A percentile compares a stretch with the other conserved stretches of the same genome.
phyloP scores from a whole-genome alignment of 2,329 filamentous ascomycete genomes.

The Aspergillus quadricinctus region DNA sequence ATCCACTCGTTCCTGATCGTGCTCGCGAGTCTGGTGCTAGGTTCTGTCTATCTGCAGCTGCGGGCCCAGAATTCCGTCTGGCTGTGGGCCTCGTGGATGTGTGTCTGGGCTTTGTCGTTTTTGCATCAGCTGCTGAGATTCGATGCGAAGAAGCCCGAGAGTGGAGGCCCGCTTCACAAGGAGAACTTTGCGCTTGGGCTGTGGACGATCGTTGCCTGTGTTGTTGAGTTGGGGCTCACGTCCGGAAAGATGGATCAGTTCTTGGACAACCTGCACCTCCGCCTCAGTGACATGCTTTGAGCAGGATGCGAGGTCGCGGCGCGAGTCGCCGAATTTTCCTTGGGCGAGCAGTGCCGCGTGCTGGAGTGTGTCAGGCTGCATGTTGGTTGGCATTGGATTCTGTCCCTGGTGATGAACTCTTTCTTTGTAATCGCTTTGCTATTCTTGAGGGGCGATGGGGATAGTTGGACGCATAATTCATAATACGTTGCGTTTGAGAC shows the following conservation, averaged over 20 bases:
- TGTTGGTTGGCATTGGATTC: background rate
- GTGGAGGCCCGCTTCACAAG: conserved; percentile 1
- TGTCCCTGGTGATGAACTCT: background rate
- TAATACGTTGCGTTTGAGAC: background rate
- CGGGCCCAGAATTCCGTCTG: background rate
- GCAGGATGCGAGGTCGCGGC: background rate
- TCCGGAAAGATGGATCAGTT: conserved; percentile 58
- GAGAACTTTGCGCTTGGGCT: conserved; percentile 4
- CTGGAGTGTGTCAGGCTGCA: background rate
- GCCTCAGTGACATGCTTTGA: background rate
- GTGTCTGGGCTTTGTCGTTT: conserved; percentile 3
- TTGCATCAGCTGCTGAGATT: conserved; percentile 3
- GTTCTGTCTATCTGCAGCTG: background rate
- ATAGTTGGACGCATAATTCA: background rate
- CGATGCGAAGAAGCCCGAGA: conserved; percentile 3
- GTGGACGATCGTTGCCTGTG: conserved; percentile 5
- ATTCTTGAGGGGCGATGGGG: background rate
- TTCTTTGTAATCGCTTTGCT: no score
- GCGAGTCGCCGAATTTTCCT: background rate
- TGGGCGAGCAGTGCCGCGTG: background rate
- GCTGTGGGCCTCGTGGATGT: conserved; percentile 11
- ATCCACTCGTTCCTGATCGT: conserved; percentile 7
- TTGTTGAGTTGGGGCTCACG: conserved; percentile 3
- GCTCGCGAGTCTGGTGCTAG: background rate
- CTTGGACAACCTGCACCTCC: background rate